Conservation (phyloP, 495 filamentous ascomycete species). For the Penicillium angulare region DNA sequence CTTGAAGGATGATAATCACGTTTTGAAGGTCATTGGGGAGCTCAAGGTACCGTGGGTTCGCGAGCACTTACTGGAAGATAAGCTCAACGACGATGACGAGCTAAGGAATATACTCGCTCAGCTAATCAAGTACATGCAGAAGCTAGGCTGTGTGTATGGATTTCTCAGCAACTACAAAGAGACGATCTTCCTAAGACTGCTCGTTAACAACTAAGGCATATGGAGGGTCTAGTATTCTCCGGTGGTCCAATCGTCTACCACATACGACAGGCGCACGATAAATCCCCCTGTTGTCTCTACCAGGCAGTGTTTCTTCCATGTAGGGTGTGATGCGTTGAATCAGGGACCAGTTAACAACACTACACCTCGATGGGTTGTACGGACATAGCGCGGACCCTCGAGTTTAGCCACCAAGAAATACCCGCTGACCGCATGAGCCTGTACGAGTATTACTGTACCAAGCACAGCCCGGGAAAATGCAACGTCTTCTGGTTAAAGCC, state of each 20-base stretch:
- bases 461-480: too few relatives aligned
- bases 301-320: too few relatives aligned
- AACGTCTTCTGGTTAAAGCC: too few relatives aligned
- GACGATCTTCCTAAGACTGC: neutral
- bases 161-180: neutral
- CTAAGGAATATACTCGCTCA: neutral
- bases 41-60: conserved; percentile 7
- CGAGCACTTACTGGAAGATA: neutral
- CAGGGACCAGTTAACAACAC: too few relatives aligned
- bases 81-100: neutral
- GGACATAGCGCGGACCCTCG: too few relatives aligned
- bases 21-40: conserved; percentile 6
- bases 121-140: neutral
- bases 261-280: too few relatives aligned
- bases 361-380: too few relatives aligned
- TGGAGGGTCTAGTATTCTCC: neutral
- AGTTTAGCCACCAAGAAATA: too few relatives aligned
- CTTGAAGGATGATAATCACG: conserved; percentile 6
- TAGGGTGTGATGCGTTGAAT: too few relatives aligned
- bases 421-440: too few relatives aligned
- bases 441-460: too few relatives aligned
- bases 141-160: neutral
- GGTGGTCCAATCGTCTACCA: neutral
- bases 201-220: neutral
- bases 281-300: too few relatives aligned